phyloP scores from a whole-genome alignment of 306 rosid species.

The Quercus glauca region DNA sequence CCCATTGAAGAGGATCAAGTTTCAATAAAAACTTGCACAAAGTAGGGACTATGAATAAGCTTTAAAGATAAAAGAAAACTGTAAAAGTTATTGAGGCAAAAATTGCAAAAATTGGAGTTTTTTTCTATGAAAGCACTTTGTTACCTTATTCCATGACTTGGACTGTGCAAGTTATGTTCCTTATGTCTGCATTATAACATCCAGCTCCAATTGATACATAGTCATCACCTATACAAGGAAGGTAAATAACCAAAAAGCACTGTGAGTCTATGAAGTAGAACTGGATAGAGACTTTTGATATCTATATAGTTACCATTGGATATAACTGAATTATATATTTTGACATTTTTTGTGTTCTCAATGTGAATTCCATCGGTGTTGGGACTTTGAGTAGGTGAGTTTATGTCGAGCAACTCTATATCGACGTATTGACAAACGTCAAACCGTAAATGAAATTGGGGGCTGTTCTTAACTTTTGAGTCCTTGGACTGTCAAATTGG shows the following conservation, averaged over 20 bases:
- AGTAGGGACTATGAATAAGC: not conserved
- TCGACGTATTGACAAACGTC: constrained; percentile 39
- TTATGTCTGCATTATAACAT: constrained; percentile 41
- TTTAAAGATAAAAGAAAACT: not conserved
- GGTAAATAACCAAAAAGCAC: not conserved
- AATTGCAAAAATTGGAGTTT: not conserved
- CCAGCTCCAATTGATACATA: constrained; percentile 58
- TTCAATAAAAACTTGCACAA: not conserved
- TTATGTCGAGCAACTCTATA: constrained; percentile 35
- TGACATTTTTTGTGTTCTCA: constrained; percentile 43
- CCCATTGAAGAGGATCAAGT: not conserved
- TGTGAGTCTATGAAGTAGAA: not conserved
- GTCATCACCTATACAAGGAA: constrained; percentile 43
- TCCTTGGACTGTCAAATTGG: constrained; percentile 40
- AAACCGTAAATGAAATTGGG: constrained; percentile 45
- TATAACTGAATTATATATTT: constrained; percentile 36
- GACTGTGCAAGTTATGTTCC: constrained; percentile 48
- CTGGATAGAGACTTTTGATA: not conserved
- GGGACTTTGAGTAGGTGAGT: constrained; percentile 42
- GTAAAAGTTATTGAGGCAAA: not conserved
- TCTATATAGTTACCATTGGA: constrained; percentile 29
- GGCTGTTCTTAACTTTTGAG: constrained; percentile 43
- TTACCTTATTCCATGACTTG: constrained; percentile 67
- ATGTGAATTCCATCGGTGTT: constrained; percentile 63
- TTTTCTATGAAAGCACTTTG: not conserved